phyloP scores from a whole-genome alignment of 2,329 filamentous ascomycete species.

The Alternaria gaisen region DNA sequence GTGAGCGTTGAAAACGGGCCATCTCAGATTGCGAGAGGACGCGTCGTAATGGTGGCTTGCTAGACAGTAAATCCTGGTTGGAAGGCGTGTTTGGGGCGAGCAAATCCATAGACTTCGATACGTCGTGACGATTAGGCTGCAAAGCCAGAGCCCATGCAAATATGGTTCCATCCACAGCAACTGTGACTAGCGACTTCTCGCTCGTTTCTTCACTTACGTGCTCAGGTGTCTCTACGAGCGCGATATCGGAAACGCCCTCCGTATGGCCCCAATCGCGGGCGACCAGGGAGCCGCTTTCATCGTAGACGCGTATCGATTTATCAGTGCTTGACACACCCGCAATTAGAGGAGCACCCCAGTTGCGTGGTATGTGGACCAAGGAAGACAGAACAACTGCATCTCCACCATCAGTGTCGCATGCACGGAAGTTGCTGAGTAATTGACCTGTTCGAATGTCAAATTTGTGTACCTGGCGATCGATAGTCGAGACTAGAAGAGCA shows the following conservation, averaged over 20 bases:
- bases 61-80: conserved; percentile 46
- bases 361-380: conserved; percentile 68
- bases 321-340: conserved; percentile 93
- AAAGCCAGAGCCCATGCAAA: conserved; percentile 57
- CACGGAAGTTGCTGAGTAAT: conserved; percentile 78
- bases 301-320: conserved; percentile 92
- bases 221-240: conserved; percentile 62
- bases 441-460: conserved; percentile 73
- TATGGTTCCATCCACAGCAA: conserved; percentile 61
- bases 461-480: conserved; percentile 68
- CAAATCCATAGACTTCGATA: conserved; percentile 51
- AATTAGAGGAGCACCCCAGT: conserved; percentile 71
- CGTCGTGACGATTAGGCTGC: conserved; percentile 41
- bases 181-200: conserved; percentile 58
- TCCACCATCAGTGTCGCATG: conserved; percentile 77
- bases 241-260: conserved; percentile 87
- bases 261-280: conserved; percentile 95
- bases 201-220: conserved; percentile 55
- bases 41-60: conserved; percentile 78
- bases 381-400: conserved; percentile 87
- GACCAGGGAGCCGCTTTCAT: conserved; percentile 79
- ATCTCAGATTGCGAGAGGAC: conserved; percentile 89
- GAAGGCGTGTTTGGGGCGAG: conserved; percentile 43
- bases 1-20: conserved; percentile 73
- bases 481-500: conserved; percentile 66